A percentile compares a stretch with the other conserved stretches of the same genome.
These are phyloP conservation scores for Vitis riparia DNA, from an alignment of 164 flowering plant species.

Conservation along the genomic window DNA sequence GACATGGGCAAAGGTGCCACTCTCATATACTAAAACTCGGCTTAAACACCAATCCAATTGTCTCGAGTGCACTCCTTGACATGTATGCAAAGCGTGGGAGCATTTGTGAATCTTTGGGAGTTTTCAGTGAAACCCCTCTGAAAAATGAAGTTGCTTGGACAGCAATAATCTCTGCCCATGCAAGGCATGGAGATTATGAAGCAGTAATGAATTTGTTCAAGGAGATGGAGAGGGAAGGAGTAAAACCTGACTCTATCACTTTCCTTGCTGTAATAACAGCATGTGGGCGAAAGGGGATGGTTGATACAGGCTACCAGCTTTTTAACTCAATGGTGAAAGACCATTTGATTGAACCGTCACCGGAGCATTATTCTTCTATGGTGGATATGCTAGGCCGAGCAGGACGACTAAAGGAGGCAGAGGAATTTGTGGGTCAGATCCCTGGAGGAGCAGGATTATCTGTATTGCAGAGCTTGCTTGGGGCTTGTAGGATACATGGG, in stretches of 20 bases:
- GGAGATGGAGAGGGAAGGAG: constrained; percentile 52
- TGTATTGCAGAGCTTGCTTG: constrained; percentile 81
- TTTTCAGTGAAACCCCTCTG: constrained; percentile 48
- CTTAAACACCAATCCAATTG: constrained; percentile 44
- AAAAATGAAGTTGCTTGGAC: constrained; percentile 77
- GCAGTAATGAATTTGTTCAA: constrained; percentile 54
- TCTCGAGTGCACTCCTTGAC: constrained; percentile 77
- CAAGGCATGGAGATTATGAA: constrained; percentile 76
- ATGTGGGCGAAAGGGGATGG: constrained; percentile 76
- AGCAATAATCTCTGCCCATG: constrained; percentile 74
- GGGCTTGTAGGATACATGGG: constrained; percentile 78
- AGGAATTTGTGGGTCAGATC: constrained; percentile 50
- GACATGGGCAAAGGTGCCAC: constrained; percentile 72
- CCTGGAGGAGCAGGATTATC: constrained; percentile 72
- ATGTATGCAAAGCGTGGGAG: constrained; percentile 96
- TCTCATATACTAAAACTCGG: constrained; percentile 64
- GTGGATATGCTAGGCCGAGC: constrained; percentile 92
- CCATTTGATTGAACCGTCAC: constrained; percentile 56
- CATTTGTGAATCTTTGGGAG: constrained; percentile 56
- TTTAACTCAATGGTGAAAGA: constrained; percentile 64
- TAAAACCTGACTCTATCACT: constrained; percentile 72
- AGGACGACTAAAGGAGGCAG: constrained; percentile 79
- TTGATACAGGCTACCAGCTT: constrained; percentile 51
- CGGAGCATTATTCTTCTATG: constrained; percentile 78
- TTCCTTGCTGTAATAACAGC: constrained; percentile 74